These are phyloP conservation scores for Nemania sp. DNA, from an alignment of 2,329 filamentous ascomycete genomes.

Conservation along the genomic window DNA sequence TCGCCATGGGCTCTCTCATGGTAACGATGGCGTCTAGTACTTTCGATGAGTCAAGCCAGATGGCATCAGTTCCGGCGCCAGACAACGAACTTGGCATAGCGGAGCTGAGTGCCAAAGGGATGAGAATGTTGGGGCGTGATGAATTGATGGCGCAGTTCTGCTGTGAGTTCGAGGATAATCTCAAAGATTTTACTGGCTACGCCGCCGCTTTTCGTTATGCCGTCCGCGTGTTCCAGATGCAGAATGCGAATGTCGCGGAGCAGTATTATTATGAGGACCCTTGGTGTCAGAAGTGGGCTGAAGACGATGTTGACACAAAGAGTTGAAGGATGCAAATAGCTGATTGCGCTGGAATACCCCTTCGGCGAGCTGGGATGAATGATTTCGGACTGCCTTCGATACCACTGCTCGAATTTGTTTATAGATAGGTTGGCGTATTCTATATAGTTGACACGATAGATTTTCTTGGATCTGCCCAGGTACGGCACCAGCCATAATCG, in stretches of 20 bases:
- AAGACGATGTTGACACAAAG: no score
- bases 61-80: no score
- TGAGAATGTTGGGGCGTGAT: neutral
- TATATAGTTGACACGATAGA: neutral
- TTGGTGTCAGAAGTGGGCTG: no score
- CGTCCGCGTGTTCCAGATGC: neutral
- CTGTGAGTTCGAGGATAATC: constrained; percentile 17
- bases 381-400: no score
- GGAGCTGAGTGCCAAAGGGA: neutral
- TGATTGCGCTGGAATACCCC: no score
- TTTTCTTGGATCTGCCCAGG: neutral
- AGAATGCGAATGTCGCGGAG: neutral
- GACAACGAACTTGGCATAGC: constrained; percentile 8
- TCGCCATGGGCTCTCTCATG: constrained; percentile 27
- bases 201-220: neutral
- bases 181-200: constrained; percentile 3
- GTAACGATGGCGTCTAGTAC: neutral
- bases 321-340: no score
- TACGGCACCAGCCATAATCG: no score
- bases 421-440: neutral
- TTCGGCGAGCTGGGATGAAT: no score
- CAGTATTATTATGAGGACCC: no score
- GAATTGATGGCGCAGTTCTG: constrained; percentile 19
- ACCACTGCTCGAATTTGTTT: neutral
- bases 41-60: neutral